A percentile compares a stretch with the other conserved stretches of the same genome.
These are phyloP conservation scores for Inga leiocalycina DNA, from an alignment of 306 rosid species.

Conservation along the genomic window DNA sequence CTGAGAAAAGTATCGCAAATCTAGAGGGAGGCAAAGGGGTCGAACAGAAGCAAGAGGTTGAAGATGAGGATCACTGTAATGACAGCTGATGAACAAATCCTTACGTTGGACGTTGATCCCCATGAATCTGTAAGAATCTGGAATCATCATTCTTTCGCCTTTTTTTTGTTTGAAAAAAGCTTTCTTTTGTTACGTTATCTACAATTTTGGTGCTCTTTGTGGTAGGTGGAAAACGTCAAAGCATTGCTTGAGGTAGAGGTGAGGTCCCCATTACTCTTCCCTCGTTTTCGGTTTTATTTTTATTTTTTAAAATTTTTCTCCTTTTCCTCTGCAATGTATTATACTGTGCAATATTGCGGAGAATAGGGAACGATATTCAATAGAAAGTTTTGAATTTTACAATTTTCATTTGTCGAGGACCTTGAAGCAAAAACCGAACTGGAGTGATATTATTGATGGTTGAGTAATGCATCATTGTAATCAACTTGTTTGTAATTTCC, in stretches of 20 bases:
- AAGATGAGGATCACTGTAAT: constrained; percentile 94
- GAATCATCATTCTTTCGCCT: constrained; percentile 9
- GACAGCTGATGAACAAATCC: constrained; percentile 83
- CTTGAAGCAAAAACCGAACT: background rate
- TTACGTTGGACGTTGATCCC: constrained; percentile 82
- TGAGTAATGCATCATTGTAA: constrained; percentile 7
- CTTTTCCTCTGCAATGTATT: background rate
- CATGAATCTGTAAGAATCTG: constrained; percentile 77
- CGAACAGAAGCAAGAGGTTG: constrained; percentile 17
- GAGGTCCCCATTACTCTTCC: constrained; percentile 30
- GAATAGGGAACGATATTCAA: background rate
- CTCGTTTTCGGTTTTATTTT: background rate
- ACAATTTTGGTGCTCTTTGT: background rate
- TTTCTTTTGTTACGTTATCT: constrained; percentile 16
- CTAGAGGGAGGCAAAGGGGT: constrained; percentile 14
- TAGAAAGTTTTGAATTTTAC: constrained; percentile 16
- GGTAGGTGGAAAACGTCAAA: constrained; percentile 86
- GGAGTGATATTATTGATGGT: background rate
- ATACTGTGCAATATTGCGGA: constrained; percentile 21
- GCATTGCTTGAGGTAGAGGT: constrained; percentile 98
- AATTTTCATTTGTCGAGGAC: constrained; percentile 14
- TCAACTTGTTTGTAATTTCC: background rate
- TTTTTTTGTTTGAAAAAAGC: background rate
- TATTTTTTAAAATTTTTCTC: background rate
- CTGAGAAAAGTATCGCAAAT: constrained; percentile 12